Evolutionary conservation across 257 asterid genomes (phyloP).

Genomic region (Fraxinus anomala): DNA sequence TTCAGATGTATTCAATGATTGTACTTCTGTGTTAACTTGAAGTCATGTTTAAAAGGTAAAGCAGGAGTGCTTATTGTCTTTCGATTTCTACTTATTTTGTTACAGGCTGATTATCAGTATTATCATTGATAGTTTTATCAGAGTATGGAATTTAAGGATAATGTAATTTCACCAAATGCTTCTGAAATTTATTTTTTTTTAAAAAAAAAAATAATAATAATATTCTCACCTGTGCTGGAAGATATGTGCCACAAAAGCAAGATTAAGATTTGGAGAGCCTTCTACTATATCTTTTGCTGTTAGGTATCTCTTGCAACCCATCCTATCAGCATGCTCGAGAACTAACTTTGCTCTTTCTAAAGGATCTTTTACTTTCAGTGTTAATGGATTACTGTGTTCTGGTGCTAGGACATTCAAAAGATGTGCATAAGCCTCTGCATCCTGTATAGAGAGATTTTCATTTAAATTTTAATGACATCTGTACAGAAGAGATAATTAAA

Average conservation of each 20-base stretch:
- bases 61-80: constrained; percentile 12
- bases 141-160: not conserved
- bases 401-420: constrained; percentile 92
- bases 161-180: constrained; percentile 2
- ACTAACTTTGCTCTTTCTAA: constrained; percentile 89
- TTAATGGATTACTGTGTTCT: constrained; percentile 74
- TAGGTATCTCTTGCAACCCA: constrained; percentile 96
- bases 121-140: not conserved
- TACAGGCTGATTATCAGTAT: not conserved
- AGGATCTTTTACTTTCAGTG: constrained; percentile 58
- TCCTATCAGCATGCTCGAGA: constrained; percentile 95
- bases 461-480: not conserved
- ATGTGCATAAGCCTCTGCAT: constrained; percentile 91
- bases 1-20: too few species aligned
- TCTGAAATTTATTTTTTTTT: not conserved
- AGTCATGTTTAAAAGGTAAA: not conserved
- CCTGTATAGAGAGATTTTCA: constrained; percentile 53
- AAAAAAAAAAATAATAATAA: not conserved
- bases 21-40: too few species aligned
- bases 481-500: not conserved
- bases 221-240: constrained; percentile 86
- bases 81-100: not conserved
- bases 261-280: constrained; percentile 96
- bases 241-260: constrained; percentile 96
- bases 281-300: constrained; percentile 96